Base-by-base conservation (phyloP, 441 rosid genomes). In the Capsella rubella region DNA sequence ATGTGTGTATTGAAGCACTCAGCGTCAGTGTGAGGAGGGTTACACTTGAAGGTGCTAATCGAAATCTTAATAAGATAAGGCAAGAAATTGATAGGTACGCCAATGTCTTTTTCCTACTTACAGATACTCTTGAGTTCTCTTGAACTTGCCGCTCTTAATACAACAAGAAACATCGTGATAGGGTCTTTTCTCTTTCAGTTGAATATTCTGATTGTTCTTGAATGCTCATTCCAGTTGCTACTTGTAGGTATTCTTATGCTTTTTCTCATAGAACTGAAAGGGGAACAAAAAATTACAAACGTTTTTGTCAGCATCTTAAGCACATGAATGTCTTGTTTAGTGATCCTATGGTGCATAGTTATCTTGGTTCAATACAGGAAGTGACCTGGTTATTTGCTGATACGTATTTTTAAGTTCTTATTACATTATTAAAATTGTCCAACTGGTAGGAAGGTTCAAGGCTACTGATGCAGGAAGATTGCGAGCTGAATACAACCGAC, bases 371-470 rank as follows among this genome's bases (percentile, higher is more conserved):
- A 32, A 27, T 32, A 21, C 59, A 68, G n/a, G 31, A 63, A 67
- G 54, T 58, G 18, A 16, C 64, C 28, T 51, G 51, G 8, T 54
- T 64, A 69, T 8, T 58, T 64, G 43, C 61, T 61, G 67, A 47
- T 76, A 31, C 39, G 42, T 32, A 50, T 64, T 69, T 80, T 43
- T 42, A 64, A 69, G 68, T 74, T 82, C 77, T 58, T 54, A 69
- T 80, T 52, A 54, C 76, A 69, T 77, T 82, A 37, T 76, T 82
- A 71, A 80, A 79, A 76, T 69, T 76, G 78, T 78, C 79, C 83
- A 84, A 75, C 69, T 89, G 97, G 89, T 94, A 92, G 97, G 95
- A 92, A 95, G 99, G 97, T 95, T 92, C 88, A 92, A 90, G 91
- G 89, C 91, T 84, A 87, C 96, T 42, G 98, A 95, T 83, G 97